Evolutionary conservation across 768 basidiomycete genomes (phyloP), one percentile per base, ranked within the genome.

Genomic region (Pluteus cervinus): DNA sequence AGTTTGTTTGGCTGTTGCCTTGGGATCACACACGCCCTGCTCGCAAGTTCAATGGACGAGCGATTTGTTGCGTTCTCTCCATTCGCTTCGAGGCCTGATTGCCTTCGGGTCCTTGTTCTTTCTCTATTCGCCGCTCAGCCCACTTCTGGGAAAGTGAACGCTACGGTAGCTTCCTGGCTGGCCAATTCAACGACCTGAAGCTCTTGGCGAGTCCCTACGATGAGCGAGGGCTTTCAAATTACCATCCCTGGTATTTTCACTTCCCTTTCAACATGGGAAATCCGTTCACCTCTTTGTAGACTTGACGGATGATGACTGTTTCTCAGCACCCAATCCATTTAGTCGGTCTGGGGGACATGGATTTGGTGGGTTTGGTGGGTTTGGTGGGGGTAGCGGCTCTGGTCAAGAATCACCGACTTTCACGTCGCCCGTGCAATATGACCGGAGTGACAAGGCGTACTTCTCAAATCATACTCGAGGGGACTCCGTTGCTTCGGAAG

Each of bases 401-500:
- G 81, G 76, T 7, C 67, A 68, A 42, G 82, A 86, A 47, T 87
- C 85, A 14, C 85, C 86, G 7, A 76, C 72, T 8, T 56, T 71
- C 24, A 48, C 63, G 24, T 81, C 81, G 16, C 73, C 81, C 3
- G n/a, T n/a, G n/a, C n/a, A n/a, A n/a, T 49, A 75, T 39, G 60
- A 61, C 31, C 71, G 71, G 42, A 61, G 68, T 33, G 57, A 61
- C 10, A 79, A 84, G 36, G 65, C 72, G 49, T 71, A 68, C 45
- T 83, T 77, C 58, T 87, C 86, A 36, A 68, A 71, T 24, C 88
- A 90, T 58, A 60, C 74, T 15, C 71, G 88, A 37, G 81, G 75
- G n/a, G 85, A 88, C 54, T 90, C 88, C 7, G 70, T 73, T 15
- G 69, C 85, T 3, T 90, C 88, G 1, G 75, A 86, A 39, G 84